These are phyloP conservation scores for Fusarium xylarioides DNA, from an alignment of 2,329 filamentous ascomycete genomes.

Conservation along the genomic window DNA sequence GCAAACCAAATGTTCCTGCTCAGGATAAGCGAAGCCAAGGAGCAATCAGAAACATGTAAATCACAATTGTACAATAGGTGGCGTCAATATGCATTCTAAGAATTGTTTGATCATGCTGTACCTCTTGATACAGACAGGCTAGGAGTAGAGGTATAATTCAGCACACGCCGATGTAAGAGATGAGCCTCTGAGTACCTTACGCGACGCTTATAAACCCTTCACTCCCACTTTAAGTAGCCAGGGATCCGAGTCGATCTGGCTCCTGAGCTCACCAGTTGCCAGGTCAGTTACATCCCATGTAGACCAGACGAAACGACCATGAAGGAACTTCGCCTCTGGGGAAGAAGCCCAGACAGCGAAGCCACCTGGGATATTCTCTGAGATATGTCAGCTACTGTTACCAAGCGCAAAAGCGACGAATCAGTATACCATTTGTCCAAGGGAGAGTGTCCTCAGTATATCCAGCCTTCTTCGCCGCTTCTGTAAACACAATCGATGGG, in stretches of 20 bases:
- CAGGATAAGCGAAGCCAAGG: neutral
- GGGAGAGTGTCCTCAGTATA: conserved; percentile 36
- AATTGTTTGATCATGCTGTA: neutral
- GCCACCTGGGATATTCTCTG: conserved; percentile 51
- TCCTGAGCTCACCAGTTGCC: conserved; percentile 1
- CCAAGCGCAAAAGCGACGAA: accelerated
- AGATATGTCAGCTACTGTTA: neutral
- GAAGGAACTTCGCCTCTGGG: conserved; percentile 56
- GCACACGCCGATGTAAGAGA: accelerated
- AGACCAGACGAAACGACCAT: conserved; percentile 57
- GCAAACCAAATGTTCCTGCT: accelerated
- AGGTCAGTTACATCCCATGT: conserved; percentile 63
- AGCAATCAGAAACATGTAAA: neutral
- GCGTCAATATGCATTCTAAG: neutral
- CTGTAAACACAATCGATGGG: conserved; percentile 51
- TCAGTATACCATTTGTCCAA: conserved; percentile 28
- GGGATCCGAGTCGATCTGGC: conserved; percentile 20
- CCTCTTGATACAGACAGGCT: neutral
- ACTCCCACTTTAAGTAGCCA: conserved; percentile 40
- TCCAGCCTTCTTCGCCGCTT: conserved; percentile 35
- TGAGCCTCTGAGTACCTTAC: accelerated
- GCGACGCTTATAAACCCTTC: conserved; percentile 6
- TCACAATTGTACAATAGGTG: neutral
- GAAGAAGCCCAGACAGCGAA: conserved; percentile 54
- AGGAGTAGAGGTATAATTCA: neutral